Conservation (phyloP, 176 grass and related monocot species). For the Phoenix roebelenii region DNA sequence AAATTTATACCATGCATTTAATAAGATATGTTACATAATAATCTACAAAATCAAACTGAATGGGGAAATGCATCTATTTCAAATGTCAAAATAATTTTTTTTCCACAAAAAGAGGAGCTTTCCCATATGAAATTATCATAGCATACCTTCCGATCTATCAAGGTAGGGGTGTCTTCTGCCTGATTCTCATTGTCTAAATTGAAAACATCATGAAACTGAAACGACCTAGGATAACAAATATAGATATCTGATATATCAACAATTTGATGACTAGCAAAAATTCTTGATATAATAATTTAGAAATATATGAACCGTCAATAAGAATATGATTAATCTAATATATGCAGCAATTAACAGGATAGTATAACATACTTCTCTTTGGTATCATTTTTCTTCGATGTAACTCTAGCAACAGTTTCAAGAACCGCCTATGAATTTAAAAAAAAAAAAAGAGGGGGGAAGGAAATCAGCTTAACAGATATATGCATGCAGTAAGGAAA, state of each 20-base stretch:
- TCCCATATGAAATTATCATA: too few species aligned
- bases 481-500: too few species aligned
- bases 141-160: constrained; percentile 89
- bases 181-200: constrained; percentile 73
- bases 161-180: constrained; percentile 73
- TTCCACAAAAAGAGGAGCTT: too few species aligned
- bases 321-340: too few species aligned
- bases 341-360: background rate
- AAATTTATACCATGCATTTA: constrained; percentile 4
- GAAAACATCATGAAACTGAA: constrained; percentile 95
- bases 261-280: too few species aligned
- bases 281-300: too few species aligned
- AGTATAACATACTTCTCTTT: constrained; percentile 78
- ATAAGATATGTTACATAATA: too few species aligned
- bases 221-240: constrained; percentile 50
- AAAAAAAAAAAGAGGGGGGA: constrained; percentile 8
- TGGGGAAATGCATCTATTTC: too few species aligned
- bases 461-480: constrained; percentile 4
- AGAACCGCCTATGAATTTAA: constrained; percentile 57
- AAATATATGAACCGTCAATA: too few species aligned
- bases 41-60: too few species aligned
- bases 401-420: constrained; percentile 92
- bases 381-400: constrained; percentile 96
- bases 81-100: too few species aligned
- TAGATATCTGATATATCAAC: background rate